Conservation (phyloP, 2,329 filamentous ascomycete genomes). For the Stylonectria norvegica region DNA sequence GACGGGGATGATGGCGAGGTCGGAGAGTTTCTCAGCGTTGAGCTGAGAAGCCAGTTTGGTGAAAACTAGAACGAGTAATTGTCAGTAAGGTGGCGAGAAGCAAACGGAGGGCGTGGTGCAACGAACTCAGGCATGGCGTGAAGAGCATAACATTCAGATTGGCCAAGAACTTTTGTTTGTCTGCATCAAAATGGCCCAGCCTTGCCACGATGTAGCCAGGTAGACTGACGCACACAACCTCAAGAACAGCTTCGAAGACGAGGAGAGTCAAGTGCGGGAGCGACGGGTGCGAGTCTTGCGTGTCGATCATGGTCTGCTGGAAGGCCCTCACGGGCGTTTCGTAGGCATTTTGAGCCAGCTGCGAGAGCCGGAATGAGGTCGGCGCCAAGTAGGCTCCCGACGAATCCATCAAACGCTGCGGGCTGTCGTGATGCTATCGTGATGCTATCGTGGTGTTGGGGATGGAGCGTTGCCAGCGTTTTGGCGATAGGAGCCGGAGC, state of each 20-base stretch:
- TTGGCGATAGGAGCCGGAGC: neutral
- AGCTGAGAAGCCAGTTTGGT: conserved; percentile 94
- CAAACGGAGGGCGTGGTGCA: neutral
- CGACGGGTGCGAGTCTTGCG: conserved; percentile 58
- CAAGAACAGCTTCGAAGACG: conserved; percentile 91
- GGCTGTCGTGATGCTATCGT: conserved; percentile 6
- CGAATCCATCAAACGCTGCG: conserved; percentile 34
- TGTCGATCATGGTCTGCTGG: too few species aligned
- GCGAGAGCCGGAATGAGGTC: conserved; percentile 43
- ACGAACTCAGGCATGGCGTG: conserved; percentile 89
- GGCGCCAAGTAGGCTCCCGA: conserved; percentile 39
- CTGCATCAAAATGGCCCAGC: conserved; percentile 88
- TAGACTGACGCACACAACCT: conserved; percentile 91
- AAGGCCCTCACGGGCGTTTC: conserved; percentile 42
- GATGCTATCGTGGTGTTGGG: too few species aligned
- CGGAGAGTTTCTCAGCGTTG: conserved; percentile 82
- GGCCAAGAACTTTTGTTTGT: conserved; percentile 93
- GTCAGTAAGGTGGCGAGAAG: conserved; percentile 15
- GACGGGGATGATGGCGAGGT: conserved; percentile 89
- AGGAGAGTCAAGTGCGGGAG: conserved; percentile 70
- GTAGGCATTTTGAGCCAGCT: conserved; percentile 37
- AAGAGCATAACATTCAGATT: conserved; percentile 96
- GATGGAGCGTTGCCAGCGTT: conserved; percentile 2
- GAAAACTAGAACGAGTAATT: conserved; percentile 62
- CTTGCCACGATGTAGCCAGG: conserved; percentile 91